Evolutionary conservation across 2,329 filamentous ascomycete genomes (phyloP).

Genomic region (Pyrenochaeta sp.): DNA sequence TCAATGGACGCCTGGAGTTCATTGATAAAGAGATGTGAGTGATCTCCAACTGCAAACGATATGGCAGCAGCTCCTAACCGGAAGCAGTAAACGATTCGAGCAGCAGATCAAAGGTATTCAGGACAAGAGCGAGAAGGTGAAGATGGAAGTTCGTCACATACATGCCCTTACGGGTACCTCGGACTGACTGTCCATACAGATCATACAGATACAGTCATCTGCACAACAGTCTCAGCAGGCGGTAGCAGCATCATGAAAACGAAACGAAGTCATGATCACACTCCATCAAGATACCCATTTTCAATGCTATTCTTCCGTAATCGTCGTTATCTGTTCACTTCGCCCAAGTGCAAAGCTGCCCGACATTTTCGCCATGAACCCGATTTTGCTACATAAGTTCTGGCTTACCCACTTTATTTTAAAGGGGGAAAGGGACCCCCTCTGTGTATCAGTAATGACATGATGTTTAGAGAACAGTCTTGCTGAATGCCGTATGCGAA

Average conservation of each 20-base stretch:
- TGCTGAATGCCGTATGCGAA: too few species aligned
- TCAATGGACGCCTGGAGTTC: conserved; percentile 89
- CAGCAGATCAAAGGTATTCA: conserved; percentile 70
- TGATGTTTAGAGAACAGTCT: too few species aligned
- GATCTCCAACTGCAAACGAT: background rate
- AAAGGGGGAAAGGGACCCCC: too few species aligned
- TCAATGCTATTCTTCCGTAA: too few species aligned
- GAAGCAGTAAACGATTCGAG: conserved; percentile 69
- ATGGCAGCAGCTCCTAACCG: conserved; percentile 5
- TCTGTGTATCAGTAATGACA: too few species aligned
- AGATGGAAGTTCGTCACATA: conserved; percentile 64
- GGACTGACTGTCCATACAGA: conserved; percentile 24
- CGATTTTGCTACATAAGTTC: too few species aligned
- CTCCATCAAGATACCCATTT: background rate
- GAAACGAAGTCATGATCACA: too few species aligned
- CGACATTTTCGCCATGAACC: too few species aligned
- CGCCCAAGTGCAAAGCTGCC: too few species aligned
- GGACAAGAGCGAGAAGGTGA: conserved; percentile 70
- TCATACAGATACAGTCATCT: conserved; percentile 41
- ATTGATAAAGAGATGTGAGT: conserved; percentile 92
- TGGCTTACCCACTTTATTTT: too few species aligned
- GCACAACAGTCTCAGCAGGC: conserved; percentile 39
- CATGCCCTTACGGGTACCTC: background rate
- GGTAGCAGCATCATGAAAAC: conserved; percentile 16
- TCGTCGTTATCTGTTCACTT: too few species aligned